Conservation (phyloP, 2,329 filamentous ascomycete genomes). For the Falciphora oryzae region DNA sequence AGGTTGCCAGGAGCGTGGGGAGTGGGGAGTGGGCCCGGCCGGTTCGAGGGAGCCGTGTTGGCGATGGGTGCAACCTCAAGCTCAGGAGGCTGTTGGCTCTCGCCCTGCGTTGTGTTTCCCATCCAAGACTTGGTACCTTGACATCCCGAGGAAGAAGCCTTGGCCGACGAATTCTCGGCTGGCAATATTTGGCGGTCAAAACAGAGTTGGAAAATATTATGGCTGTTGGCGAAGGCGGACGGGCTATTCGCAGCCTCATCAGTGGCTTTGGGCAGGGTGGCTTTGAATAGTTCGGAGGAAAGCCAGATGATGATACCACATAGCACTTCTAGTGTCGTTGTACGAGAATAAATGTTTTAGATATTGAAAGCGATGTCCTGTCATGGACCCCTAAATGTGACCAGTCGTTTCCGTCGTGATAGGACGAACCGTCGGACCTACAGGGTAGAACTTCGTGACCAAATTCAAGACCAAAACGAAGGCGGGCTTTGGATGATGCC, state of each 20-base stretch:
- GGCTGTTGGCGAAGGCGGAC: not conserved
- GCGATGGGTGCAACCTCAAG: not conserved
- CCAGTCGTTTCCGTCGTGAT: not conserved
- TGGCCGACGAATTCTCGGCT: not conserved
- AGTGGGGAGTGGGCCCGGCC: conserved; percentile 24
- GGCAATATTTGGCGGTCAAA: not conserved
- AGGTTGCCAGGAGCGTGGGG: not conserved
- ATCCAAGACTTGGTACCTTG: not conserved
- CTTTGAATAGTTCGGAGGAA: not conserved
- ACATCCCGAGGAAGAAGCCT: not conserved
- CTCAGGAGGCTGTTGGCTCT: not conserved
- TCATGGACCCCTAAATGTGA: not conserved
- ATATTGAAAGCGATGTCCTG: not conserved
- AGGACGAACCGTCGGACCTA: not conserved
- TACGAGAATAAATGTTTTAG: not conserved
- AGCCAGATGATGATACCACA: not conserved
- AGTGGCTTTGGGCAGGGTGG: not conserved
- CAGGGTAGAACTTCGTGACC: not conserved
- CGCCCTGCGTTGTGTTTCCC: not conserved
- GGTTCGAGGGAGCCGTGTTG: conserved; percentile 20
- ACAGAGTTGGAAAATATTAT: not conserved
- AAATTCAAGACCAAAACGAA: not conserved
- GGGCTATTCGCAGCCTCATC: not conserved
- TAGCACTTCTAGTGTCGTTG: not conserved
- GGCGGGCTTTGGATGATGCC: not conserved